Conservation (phyloP, 179 eudicot genomes). For the Silene vulgaris region DNA sequence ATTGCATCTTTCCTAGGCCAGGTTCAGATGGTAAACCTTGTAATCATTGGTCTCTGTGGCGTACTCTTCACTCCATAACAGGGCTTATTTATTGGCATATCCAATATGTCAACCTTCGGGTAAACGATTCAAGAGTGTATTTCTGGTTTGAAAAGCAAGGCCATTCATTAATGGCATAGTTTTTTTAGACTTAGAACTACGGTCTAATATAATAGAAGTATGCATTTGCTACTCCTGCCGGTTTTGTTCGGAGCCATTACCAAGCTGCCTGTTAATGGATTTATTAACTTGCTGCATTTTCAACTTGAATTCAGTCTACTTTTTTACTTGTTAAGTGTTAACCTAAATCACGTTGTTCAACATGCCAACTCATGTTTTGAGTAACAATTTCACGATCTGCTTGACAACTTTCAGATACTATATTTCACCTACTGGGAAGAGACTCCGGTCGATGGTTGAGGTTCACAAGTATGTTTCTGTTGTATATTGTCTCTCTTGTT, state of each 20-base stretch:
- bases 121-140: background rate
- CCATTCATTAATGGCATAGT: background rate
- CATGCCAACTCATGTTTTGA: background rate
- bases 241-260: background rate
- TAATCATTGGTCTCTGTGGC: background rate
- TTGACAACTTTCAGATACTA: constrained; percentile 58
- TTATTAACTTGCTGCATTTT: constrained; percentile 5
- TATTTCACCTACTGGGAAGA: constrained; percentile 66
- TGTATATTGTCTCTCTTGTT: constrained; percentile 1
- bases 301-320: background rate
- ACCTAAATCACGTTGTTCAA: background rate
- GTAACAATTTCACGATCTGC: background rate
- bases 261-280: background rate
- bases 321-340: background rate
- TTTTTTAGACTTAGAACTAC: background rate
- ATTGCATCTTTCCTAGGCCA: background rate
- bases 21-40: background rate
- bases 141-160: background rate
- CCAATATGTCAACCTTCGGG: background rate
- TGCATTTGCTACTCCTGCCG: constrained; percentile 2
- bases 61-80: background rate
- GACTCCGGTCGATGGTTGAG: constrained; percentile 78
- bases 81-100: no score
- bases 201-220: background rate
- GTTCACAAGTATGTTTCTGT: constrained; percentile 49